Evolutionary conservation across 352 stramenopile species (phyloP).

Genomic region (Globisporangium parvum): DNA sequence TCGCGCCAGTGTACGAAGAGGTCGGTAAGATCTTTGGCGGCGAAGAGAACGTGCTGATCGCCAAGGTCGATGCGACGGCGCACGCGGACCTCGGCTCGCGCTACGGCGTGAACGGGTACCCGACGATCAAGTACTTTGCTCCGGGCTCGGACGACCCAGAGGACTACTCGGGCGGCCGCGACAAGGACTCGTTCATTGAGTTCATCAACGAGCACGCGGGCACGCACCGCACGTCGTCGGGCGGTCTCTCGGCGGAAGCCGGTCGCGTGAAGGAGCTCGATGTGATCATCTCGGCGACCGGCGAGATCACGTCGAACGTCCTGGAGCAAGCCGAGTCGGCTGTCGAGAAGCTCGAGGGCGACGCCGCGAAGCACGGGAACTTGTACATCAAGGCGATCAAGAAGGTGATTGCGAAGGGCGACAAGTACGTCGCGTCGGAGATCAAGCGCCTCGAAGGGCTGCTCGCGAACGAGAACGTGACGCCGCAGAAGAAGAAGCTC

Average conservation of each 20-base stretch:
- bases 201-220: conserved; percentile 91
- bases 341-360: conserved; percentile 63
- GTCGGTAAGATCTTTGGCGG: conserved; percentile 68
- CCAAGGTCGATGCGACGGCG: conserved; percentile 77
- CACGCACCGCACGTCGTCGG: conserved; percentile 73
- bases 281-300: conserved; percentile 67
- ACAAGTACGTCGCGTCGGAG: conserved; percentile 78
- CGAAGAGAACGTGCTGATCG: conserved; percentile 76
- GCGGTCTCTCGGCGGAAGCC: conserved; percentile 62
- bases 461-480: conserved; percentile 77
- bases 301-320: conserved; percentile 58
- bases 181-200: conserved; percentile 81
- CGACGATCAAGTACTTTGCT: conserved; percentile 91
- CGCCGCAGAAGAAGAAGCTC: conserved; percentile 84
- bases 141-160: conserved; percentile 71
- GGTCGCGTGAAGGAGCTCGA: conserved; percentile 83
- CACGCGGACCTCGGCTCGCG: conserved; percentile 51
- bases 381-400: conserved; percentile 89
- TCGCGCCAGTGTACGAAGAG: conserved; percentile 83
- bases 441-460: conserved; percentile 77
- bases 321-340: conserved; percentile 69
- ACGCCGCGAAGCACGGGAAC: conserved; percentile 68
- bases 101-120: conserved; percentile 89
- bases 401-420: conserved; percentile 87
- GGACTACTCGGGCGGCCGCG: conserved; percentile 79